Base-by-base conservation (phyloP, 768 basidiomycete genomes). In the Boletus patriciae region DNA sequence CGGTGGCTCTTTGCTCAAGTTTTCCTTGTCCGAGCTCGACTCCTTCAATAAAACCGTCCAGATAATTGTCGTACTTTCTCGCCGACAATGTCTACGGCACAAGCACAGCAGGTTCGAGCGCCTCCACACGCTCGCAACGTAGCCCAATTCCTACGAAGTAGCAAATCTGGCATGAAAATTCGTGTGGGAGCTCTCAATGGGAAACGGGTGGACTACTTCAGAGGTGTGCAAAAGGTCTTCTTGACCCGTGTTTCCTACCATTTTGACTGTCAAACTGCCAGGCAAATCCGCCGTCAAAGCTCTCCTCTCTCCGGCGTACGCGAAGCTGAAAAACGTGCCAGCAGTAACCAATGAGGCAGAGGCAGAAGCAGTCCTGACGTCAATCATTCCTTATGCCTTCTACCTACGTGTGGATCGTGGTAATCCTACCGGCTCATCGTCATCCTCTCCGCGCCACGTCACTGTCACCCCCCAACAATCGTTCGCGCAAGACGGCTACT, bases 121-220 rank as follows among this genome's bases (percentile, higher is more conserved):
- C 84, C 93, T 13, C 80, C 85, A 45, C 88, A 95, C 50, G 76
- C 92, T 49, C 85, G 86, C 64, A 88, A 86, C 66, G 86, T 94
- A 47, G 91, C 91, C 52, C 83, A 90, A 62, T 99, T 91, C 68
- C 78, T 99, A 48, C 85, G 97, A 44, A 87, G 90, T 62, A 87
- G 89, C 63, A 87, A 86, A 66, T 80, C 92, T 15, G 92, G 92
- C 3, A 85, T 98, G 65, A 98, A 97, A 78, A 82, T 87, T 52
- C 82, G 92, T 61, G 87, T 89, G 11, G 97, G 97, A 21, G 89
- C 94, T 10, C 76, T 98, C 66, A 92, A 92, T 64, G 96, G 96
- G 23, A 97, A 96, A 74, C 87, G 96, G 36, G 76, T 95, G 50
- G 96, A 98, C 73, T 99, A 98, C 76, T 99, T 98, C 81, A 99